Base-by-base conservation (phyloP, 1,284 basidiomycete genomes). In the Vanrija pseudolonga region DNA sequence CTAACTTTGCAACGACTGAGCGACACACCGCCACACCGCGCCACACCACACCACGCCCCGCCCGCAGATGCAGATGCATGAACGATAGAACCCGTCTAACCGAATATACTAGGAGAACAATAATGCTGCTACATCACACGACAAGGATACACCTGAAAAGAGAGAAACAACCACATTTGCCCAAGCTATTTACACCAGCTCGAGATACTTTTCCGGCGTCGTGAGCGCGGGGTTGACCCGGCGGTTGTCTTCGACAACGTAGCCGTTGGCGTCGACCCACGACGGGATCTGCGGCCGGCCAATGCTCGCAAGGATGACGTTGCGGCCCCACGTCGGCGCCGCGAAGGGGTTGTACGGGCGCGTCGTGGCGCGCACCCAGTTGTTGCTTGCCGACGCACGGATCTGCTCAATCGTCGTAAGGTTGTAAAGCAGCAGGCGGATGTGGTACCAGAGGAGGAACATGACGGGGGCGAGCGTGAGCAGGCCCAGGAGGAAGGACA, bases 371-470 rank as follows among this genome's bases (percentile, higher is more conserved):
- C 60, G 51, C 47, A 72, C 60, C 5, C 74, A 49, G 44, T 62
- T 67, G 18, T 57, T 64, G 1, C 68, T 63, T 0, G 71, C 67
- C 3, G 67, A 70, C n/a, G 71, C 70, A 37, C 76, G 67, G 56
- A 77, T 74, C 71, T 76, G 90, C 77, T 96, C 92, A 58, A 96
- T 92, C 12, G 92, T 96, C 3, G 92, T 95, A 42, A 89, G 80
- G 73, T 94, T 93, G 62, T 89, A 79, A 47, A 90, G 76, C 39
- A 93, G 76, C 51, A 95, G 80, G 71, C 90, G 80, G 69, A 89
- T 74, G 77, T 97, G 92, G 75, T 96, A 97, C 22, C 77, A 79
- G 49, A 91, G 72, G 55, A 97, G 76, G 26, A 89, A 88, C 15
- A 78, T 78, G 4, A 96, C 83, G 0, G 91, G 90, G 81, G 87